These are phyloP conservation scores for Rhizodiscina lignyota DNA, from an alignment of 495 filamentous ascomycete genomes.

Conservation along the genomic window DNA sequence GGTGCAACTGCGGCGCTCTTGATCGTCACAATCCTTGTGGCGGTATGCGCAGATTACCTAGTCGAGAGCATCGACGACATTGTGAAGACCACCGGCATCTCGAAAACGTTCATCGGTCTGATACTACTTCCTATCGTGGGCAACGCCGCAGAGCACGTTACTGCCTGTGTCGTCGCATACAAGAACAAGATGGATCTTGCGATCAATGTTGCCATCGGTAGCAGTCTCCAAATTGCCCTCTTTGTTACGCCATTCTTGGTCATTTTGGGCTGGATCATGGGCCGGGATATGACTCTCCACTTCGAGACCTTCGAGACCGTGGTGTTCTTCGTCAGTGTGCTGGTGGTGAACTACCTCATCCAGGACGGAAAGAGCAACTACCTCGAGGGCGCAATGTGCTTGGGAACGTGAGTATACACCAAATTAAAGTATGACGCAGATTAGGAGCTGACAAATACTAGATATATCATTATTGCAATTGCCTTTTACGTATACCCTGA, in stretches of 20 bases:
- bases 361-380: constrained; percentile 94
- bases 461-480: constrained; percentile 70
- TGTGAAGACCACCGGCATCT: constrained; percentile 64
- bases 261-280: background rate
- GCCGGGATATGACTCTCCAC: constrained; percentile 70
- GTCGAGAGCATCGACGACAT: constrained; percentile 64
- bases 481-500: constrained; percentile 86
- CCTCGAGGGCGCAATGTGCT: constrained; percentile 80
- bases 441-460: constrained; percentile 14
- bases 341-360: constrained; percentile 85
- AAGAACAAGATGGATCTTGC: constrained; percentile 57
- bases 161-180: constrained; percentile 76
- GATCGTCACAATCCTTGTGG: constrained; percentile 64
- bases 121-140: constrained; percentile 93
- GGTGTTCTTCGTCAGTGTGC: constrained; percentile 73
- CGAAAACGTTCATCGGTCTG: constrained; percentile 91
- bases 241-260: background rate
- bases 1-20: constrained; percentile 61
- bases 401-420: constrained; percentile 42
- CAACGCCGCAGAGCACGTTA: constrained; percentile 94
- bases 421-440: background rate
- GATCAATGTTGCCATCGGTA: background rate
- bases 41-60: constrained; percentile 83
- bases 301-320: constrained; percentile 92
- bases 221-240: background rate